Percentiles rank a stretch among this genome's conserved stretches.
phyloP scores from a whole-genome alignment of 192 early-diverging fungal species.

The Rhizophlyctis rosea region DNA sequence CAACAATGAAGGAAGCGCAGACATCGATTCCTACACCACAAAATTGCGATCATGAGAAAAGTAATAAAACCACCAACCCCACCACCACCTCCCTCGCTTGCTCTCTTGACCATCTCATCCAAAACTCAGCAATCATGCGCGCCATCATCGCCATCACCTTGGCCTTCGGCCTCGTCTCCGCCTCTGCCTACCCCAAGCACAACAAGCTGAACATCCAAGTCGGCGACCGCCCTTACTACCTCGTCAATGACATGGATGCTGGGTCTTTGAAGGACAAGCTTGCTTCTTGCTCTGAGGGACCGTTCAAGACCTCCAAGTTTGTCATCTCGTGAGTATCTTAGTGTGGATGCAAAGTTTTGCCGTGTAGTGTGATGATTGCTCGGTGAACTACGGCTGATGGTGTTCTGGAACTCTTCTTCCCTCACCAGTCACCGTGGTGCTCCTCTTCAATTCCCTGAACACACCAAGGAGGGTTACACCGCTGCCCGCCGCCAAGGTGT shows the following conservation, averaged over 20 bases:
- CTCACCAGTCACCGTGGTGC: background rate
- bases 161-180: background rate
- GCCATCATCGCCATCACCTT: background rate
- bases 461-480: background rate
- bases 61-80: no score
- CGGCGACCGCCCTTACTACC: background rate
- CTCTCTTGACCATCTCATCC: no score
- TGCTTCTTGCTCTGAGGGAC: background rate
- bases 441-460: background rate
- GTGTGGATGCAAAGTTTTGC: no score
- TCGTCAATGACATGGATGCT: background rate
- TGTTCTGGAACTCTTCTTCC: no score
- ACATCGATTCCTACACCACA: no score
- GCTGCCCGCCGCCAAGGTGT: background rate
- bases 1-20: no score
- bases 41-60: no score
- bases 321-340: no score
- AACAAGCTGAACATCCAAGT: background rate
- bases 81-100: no score
- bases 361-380: no score
- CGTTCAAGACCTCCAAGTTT: background rate
- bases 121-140: no score
- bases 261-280: background rate
- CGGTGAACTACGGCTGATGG: no score
- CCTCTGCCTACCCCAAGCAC: background rate